Base-by-base conservation (phyloP, 768 basidiomycete species). In the Agaricus sinodeliciosus region DNA sequence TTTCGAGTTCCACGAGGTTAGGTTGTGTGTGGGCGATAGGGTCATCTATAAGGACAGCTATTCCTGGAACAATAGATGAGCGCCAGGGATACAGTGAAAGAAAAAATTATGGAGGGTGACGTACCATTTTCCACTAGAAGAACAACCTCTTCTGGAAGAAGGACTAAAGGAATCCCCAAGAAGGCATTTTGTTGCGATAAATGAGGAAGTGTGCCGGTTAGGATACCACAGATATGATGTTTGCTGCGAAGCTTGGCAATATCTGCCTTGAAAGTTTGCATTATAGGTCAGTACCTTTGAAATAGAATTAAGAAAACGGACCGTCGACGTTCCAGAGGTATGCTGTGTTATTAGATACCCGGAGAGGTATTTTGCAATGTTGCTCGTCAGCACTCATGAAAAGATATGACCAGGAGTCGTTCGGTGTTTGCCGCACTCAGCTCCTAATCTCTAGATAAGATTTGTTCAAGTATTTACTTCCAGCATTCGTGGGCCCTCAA, bases 131-230 rank as follows among this genome's bases (percentile, higher is more conserved):
- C 78, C 12, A 97, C 80, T 5, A 98, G 81, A 28, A 94, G 74
- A 9, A 90, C 90, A 8, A 85, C 91, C 64, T 98, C 96, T 67
- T 99, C 96, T 0, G 92, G 90, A 69, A 90, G 80, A 1, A 98
- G 72, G 7, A 90, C 72, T 5, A 96, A 73, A 1, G 96, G 96
- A n/a, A 93, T 70, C 6, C 96, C 96, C 31, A 99, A 75, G 64
- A 99, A 99, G 2, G 88, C 81, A 72, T 99, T 99, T 69, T 99
- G 96, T 61, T 97, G 94, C 1, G 93, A 85, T 1, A 98, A 76
- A 63, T 94, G 92, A 2, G 96, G 94, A 12, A 99, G 80, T 0
- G 96, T 98, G 0, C 96, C 96, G 0, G 82, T 78, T 41, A 97
- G 69, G 41, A 92, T 73, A 34, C 95, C 94, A 61, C 90, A 93